A percentile compares a stretch with the other conserved stretches of the same genome.
These are phyloP conservation scores for Meripilus lineatus DNA, from an alignment of 1,284 basidiomycete genomes.

Conservation along the genomic window DNA sequence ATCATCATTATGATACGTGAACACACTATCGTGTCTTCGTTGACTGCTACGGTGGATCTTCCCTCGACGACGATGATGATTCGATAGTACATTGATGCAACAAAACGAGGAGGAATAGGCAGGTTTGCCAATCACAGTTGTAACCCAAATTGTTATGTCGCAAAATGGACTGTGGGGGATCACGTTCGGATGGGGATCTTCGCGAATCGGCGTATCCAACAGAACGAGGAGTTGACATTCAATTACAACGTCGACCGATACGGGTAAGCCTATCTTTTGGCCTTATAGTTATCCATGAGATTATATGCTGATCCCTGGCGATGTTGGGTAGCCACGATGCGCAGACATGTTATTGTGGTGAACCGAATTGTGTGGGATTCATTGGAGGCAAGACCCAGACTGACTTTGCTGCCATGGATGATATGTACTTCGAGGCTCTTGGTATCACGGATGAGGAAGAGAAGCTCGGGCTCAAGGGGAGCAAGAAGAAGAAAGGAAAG, in stretches of 20 bases:
- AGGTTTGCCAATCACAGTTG: constrained; percentile 99
- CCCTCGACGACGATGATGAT: no score
- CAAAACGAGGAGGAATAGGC: constrained; percentile 93
- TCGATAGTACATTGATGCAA: constrained; percentile 92
- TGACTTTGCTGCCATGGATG: constrained; percentile 91
- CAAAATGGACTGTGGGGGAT: constrained; percentile 94
- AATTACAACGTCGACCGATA: constrained; percentile 99
- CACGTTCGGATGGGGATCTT: constrained; percentile 99
- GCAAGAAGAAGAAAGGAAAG: constrained; percentile 86
- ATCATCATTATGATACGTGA: no score
- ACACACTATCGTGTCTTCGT: no score
- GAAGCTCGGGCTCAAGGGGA: constrained; percentile 76
- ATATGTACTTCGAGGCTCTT: constrained; percentile 93
- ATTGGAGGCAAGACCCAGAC: constrained; percentile 99
- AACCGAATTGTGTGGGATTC: constrained; percentile 92
- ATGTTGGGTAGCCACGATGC: constrained; percentile 74
- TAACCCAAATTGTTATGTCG: constrained; percentile 98
- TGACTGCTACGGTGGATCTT: no score
- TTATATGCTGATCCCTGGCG: neutral
- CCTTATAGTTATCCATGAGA: neutral
- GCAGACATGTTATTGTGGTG: constrained; percentile 94
- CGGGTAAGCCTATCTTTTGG: constrained; percentile 56
- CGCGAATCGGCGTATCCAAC: constrained; percentile 77
- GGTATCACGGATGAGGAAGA: constrained; percentile 93
- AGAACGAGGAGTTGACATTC: constrained; percentile 94